A percentile compares a stretch with the other conserved stretches of the same genome.
Evolutionary conservation across 1,284 basidiomycete species (phyloP).

Genomic region (Sutorius eximius): DNA sequence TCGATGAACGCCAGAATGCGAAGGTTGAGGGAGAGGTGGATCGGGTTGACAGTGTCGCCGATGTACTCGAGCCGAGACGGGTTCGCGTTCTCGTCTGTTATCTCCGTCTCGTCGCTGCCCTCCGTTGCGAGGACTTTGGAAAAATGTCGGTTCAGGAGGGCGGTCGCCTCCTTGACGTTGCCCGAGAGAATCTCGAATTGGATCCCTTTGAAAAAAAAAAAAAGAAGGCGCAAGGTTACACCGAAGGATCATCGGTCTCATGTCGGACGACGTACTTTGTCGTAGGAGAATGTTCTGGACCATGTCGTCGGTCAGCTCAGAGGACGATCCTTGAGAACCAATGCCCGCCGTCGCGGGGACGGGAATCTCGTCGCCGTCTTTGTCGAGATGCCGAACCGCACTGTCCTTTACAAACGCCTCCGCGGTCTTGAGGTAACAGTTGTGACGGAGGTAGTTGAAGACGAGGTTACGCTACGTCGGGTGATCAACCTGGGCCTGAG

Average conservation of each 20-base stretch:
- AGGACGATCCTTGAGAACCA: conserved; percentile 21
- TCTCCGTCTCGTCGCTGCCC: conserved; percentile 16
- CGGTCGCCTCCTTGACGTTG: conserved; percentile 65
- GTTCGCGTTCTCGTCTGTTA: conserved; percentile 29
- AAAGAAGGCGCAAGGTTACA: conserved; percentile 9
- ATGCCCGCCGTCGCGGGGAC: conserved; percentile 13
- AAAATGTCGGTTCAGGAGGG: conserved; percentile 65
- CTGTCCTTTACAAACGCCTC: conserved; percentile 70
- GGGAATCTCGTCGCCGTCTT: conserved; percentile 66
- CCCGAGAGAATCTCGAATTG: conserved; percentile 66
- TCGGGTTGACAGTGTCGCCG: conserved; percentile 62
- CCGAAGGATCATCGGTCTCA: not conserved
- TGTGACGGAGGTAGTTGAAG: conserved; percentile 77
- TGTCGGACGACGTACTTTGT: conserved; percentile 47
- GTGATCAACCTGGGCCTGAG: conserved; percentile 2
- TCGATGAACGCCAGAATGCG: conserved; percentile 84
- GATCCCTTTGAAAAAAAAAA: conserved; percentile 52
- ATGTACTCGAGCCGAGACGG: conserved; percentile 44
- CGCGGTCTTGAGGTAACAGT: conserved; percentile 70
- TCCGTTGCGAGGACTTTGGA: conserved; percentile 58
- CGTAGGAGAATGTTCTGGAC: conserved; percentile 53
- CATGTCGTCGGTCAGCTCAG: conserved; percentile 42
- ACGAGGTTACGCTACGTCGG: conserved; percentile 64
- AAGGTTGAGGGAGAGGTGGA: conserved; percentile 77
- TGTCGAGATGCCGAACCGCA: conserved; percentile 56